phyloP scores from a whole-genome alignment of 164 flowering plant genomes.

The Litsea cubeba region DNA sequence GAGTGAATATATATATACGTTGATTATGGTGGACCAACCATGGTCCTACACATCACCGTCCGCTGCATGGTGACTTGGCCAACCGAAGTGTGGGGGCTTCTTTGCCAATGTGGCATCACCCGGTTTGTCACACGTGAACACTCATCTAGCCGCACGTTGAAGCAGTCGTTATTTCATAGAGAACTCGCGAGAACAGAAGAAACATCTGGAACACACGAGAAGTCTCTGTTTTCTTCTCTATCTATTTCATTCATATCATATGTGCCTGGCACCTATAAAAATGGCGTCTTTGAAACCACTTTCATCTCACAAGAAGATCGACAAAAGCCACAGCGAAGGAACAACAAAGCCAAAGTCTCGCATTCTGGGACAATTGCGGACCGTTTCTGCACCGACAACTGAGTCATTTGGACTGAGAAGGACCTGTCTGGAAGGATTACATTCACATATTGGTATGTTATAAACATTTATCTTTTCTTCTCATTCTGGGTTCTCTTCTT shows the following conservation, averaged over 20 bases:
- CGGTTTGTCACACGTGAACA: not conserved
- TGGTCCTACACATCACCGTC: fast-evolving
- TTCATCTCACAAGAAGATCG: constrained; percentile 2
- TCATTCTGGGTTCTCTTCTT: not conserved
- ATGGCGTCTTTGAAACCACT: not conserved
- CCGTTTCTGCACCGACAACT: constrained; percentile 25
- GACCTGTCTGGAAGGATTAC: constrained; percentile 25
- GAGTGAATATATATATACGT: too few relatives aligned
- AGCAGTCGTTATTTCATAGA: not conserved
- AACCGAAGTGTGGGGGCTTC: too few relatives aligned
- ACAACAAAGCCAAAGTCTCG: not conserved
- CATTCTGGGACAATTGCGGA: constrained; percentile 31
- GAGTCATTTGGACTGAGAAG: constrained; percentile 40
- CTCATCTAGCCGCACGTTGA: constrained; percentile 3
- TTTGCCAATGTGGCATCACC: too few relatives aligned
- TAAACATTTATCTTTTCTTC: not conserved
- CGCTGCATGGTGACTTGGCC: fast-evolving
- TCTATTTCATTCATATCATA: not conserved
- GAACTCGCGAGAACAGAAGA: constrained; percentile 9
- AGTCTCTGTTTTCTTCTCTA: not conserved
- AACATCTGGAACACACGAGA: constrained; percentile 8
- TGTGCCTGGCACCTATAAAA: not conserved
- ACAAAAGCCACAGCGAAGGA: constrained; percentile 3
- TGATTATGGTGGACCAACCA: too few relatives aligned
- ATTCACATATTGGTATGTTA: constrained; percentile 7